Base-by-base conservation (phyloP, 1,284 basidiomycete genomes). In the Pulveroboletus sp. region DNA sequence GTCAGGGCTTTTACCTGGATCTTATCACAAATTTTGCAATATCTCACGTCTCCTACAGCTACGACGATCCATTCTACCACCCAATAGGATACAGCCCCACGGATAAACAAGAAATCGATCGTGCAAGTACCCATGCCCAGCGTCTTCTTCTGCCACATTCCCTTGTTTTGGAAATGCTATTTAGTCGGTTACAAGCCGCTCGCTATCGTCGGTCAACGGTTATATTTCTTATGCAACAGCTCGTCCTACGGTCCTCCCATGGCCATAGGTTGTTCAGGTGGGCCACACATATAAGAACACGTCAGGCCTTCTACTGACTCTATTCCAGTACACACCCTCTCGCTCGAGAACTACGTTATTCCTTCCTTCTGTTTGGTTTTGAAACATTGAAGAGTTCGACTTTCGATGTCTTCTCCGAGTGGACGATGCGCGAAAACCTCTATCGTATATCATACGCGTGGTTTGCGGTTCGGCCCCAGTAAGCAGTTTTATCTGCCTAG, bases 401-500 rank as follows among this genome's bases (percentile, higher is more conserved):
- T 59, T 78, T 98, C 64, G 97, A 99, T 71, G 80, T 86, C 0
- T 85, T 86, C 56, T 89, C 94, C 57, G 96, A 99, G 74, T 81
- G 86, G 62, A 74, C 83, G 25, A 77, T 96, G 53, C 83, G 97
- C 46, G 84, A 92, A 62, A 81, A 80, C 48, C 76, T 99, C 14
- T 98, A 94, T 72, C 75, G 77, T 12, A 82, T 89, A 2, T 94
- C 92, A 1, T 92, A 94, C 62, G 85, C 86, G 5, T 99, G 97
- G 97, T 99, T 99, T 74, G 79, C 88, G n/a, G 82, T 88, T 35
- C 82, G 88, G 17, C 92, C 94, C 12, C 91, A 93, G 93, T 95
- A 69, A 72, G 90, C 75, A 2, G 46, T 45, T 15, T 38, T 43
- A 38, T 40, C 18, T 39, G 8, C 44, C 14, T 33, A 15, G 29